Conservation (phyloP, 768 basidiomycete genomes). For the Xerocomus spinulosus region DNA sequence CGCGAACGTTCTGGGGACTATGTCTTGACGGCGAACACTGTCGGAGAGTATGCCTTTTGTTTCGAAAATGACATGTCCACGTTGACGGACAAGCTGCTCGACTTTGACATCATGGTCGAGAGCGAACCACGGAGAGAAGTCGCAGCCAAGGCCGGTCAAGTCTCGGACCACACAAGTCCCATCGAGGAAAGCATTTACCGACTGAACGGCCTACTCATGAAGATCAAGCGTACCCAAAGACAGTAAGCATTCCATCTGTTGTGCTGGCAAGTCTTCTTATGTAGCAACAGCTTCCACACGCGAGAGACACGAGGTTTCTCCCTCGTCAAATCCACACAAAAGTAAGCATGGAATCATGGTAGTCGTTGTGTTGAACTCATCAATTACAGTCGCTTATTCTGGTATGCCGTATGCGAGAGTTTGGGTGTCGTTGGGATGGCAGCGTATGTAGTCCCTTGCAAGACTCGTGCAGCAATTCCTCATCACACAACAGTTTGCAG, state of each 20-base stretch:
- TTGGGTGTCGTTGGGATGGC: conserved; percentile 81
- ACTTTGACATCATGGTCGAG: conserved; percentile 98
- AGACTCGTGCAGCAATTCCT: conserved; percentile 8
- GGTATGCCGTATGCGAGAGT: conserved; percentile 86
- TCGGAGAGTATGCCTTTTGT: conserved; percentile 93
- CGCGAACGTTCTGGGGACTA: conserved; percentile 96
- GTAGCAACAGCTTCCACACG: conserved; percentile 74
- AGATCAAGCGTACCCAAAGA: conserved; percentile 90
- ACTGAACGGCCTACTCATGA: conserved; percentile 80
- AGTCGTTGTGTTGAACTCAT: background rate
- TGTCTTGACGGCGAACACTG: conserved; percentile 88
- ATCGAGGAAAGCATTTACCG: conserved; percentile 96
- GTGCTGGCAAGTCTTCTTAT: conserved; percentile 2
- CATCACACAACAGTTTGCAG: conserved; percentile 54
- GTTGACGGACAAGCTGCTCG: conserved; percentile 89
- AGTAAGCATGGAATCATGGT: conserved; percentile 38
- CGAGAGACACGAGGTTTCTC: conserved; percentile 93
- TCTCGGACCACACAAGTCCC: conserved; percentile 87
- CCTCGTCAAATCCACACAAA: conserved; percentile 84
- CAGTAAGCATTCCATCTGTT: conserved; percentile 52
- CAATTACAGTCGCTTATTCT: conserved; percentile 74
- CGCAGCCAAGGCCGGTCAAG: conserved; percentile 82
- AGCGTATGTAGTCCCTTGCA: conserved; percentile 49
- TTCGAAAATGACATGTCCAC: conserved; percentile 98
- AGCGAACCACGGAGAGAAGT: conserved; percentile 89